Conservation (phyloP, 176 grass and related monocot genomes). For the Tillandsia fasciculata region DNA sequence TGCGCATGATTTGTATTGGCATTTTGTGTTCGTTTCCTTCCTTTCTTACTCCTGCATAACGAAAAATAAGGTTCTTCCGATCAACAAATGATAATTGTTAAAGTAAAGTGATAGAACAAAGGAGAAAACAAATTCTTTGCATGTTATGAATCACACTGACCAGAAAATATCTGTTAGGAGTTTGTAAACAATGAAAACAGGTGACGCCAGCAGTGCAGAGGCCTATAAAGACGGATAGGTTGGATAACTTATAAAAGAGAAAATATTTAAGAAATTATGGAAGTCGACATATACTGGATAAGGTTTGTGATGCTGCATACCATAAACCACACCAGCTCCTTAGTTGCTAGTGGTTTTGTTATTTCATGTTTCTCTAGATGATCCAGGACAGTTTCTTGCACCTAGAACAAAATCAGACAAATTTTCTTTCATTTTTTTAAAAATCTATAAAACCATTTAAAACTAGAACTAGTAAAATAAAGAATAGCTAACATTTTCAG, state of each 20-base stretch:
- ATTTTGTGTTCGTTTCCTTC: conserved; percentile 37
- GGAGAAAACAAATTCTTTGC: conserved; percentile 13
- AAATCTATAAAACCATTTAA: neutral
- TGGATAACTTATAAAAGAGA: conserved; percentile 14
- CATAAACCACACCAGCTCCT: conserved; percentile 83
- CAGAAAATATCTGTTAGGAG: conserved; percentile 48
- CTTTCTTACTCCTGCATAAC: conserved; percentile 47
- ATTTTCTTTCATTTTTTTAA: conserved; percentile 5
- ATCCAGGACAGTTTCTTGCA: conserved; percentile 56
- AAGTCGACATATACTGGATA: neutral
- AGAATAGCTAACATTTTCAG: too few species aligned
- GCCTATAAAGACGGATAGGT: conserved; percentile 35
- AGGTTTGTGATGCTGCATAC: conserved; percentile 26
- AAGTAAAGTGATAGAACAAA: too few species aligned
- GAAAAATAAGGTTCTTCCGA: conserved; percentile 2
- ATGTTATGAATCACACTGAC: conserved; percentile 32
- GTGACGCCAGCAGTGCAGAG: conserved; percentile 52
- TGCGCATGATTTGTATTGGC: conserved; percentile 37
- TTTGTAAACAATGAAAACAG: conserved; percentile 46
- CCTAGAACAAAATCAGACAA: conserved; percentile 40
- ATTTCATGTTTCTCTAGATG: conserved; percentile 64
- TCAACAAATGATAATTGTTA: conserved; percentile 5
- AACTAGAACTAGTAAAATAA: too few species aligned
- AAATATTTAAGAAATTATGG: neutral
- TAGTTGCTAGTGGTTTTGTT: conserved; percentile 56